These are phyloP conservation scores for Meira miltonrushii DNA, from an alignment of 1,284 basidiomycete species.

Conservation along the genomic window DNA sequence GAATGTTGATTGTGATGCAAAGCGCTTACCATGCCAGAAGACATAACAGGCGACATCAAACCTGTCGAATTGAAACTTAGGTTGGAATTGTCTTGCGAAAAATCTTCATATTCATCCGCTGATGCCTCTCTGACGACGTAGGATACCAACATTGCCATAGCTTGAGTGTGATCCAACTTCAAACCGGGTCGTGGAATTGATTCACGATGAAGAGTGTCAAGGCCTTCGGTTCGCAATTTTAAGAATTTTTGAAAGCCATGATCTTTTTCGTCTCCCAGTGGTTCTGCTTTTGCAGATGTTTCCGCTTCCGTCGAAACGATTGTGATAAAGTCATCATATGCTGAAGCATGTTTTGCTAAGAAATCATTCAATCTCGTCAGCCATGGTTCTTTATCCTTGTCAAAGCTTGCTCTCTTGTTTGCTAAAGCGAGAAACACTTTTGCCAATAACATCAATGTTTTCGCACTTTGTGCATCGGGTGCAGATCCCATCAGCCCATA, in stretches of 20 bases:
- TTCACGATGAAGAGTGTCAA: constrained; percentile 32
- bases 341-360: constrained; percentile 26
- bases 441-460: constrained; percentile 30
- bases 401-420: constrained; percentile 31
- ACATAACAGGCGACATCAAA: background rate
- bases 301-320: constrained; percentile 31
- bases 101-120: constrained; percentile 8
- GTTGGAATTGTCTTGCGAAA: background rate
- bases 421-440: constrained; percentile 39
- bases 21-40: background rate
- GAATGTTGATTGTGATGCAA: background rate
- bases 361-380: constrained; percentile 29
- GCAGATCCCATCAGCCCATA: constrained; percentile 29
- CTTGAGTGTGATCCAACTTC: constrained; percentile 32
- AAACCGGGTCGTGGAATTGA: constrained; percentile 28
- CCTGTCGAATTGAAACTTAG: background rate
- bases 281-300: constrained; percentile 18
- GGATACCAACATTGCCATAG: constrained; percentile 31
- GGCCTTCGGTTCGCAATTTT: constrained; percentile 9
- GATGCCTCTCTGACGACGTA: constrained; percentile 28
- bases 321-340: constrained; percentile 43
- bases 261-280: constrained; percentile 29
- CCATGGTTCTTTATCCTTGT: constrained; percentile 41
- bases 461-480: constrained; percentile 15
- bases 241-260: constrained; percentile 23